Percentiles rank a stretch among this genome's conserved stretches.
Conservation (phyloP, 306 rosid species). For the Corylus heterophylla region DNA sequence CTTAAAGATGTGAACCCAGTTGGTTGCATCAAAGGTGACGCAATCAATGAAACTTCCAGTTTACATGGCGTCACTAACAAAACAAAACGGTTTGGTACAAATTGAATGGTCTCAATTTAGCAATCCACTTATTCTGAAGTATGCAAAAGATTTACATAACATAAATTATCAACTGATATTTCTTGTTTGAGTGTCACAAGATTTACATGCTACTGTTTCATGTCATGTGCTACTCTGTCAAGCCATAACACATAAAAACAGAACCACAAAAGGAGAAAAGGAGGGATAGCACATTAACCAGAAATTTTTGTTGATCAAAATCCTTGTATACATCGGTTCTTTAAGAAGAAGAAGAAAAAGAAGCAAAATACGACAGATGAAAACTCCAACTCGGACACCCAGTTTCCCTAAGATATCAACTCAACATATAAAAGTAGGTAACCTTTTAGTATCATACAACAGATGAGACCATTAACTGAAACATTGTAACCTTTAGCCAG, state of each 20-base stretch:
- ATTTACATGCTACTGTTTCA: neutral
- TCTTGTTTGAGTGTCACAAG: neutral
- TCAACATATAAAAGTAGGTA: neutral
- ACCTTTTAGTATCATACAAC: neutral
- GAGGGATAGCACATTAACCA: too few species aligned
- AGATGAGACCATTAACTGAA: neutral
- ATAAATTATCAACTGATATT: neutral
- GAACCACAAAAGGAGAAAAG: neutral
- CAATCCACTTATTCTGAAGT: neutral
- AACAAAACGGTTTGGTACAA: neutral
- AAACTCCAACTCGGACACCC: neutral
- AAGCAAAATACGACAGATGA: neutral
- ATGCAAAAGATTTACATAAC: neutral
- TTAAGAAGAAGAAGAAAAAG: neutral
- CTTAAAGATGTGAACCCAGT: constrained; percentile 40
- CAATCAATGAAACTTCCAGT: constrained; percentile 56
- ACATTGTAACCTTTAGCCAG: neutral
- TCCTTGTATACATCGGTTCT: neutral
- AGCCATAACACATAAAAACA: too few species aligned
- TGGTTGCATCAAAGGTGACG: constrained; percentile 49
- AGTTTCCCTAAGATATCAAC: neutral
- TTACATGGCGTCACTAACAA: constrained; percentile 57
- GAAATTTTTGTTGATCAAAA: neutral
- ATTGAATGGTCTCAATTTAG: neutral
- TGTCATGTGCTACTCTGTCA: neutral